These are phyloP conservation scores for Parafenestella ontariensis DNA, from an alignment of 2,329 filamentous ascomycete species.

Conservation along the genomic window DNA sequence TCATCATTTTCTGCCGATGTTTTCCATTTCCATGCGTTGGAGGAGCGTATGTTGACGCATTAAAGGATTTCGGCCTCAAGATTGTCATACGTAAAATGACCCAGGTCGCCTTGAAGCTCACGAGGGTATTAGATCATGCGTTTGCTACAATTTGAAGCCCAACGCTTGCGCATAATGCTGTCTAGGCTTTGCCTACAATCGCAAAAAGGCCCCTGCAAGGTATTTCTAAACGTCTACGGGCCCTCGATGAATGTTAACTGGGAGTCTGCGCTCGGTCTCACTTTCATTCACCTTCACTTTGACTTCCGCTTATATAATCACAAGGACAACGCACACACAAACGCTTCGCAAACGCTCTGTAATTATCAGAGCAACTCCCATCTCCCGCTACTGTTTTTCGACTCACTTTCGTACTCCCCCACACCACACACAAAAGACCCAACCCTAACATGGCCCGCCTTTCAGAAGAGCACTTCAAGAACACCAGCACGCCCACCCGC, in stretches of 20 bases:
- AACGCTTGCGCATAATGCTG: neutral
- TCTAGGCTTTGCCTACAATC: neutral
- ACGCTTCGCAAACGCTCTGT: neutral
- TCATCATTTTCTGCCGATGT: no score
- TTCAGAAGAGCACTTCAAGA: slow-evolving; percentile 12
- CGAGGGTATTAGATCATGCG: no score
- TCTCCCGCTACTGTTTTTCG: neutral
- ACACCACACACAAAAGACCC: neutral
- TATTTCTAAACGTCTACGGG: no score
- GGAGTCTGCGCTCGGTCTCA: neutral
- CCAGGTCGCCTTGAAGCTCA: no score
- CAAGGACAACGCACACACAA: neutral
- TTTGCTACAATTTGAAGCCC: no score
- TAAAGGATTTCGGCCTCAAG: no score
- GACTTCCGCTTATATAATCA: slow-evolving; percentile 1
- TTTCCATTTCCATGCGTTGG: no score
- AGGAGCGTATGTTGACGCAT: no score
- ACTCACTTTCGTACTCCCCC: neutral
- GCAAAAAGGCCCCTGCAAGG: no score
- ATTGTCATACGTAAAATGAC: no score
- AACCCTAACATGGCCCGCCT: slow-evolving; percentile 14
- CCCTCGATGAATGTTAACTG: no score
- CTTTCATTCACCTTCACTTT: slow-evolving; percentile 2
- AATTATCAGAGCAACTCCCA: neutral
- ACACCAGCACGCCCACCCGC: slow-evolving; percentile 5